Percentiles rank a stretch among this genome's conserved stretches.
These are phyloP conservation scores for Dendrothele bispora DNA, from an alignment of 768 basidiomycete genomes.

Conservation along the genomic window DNA sequence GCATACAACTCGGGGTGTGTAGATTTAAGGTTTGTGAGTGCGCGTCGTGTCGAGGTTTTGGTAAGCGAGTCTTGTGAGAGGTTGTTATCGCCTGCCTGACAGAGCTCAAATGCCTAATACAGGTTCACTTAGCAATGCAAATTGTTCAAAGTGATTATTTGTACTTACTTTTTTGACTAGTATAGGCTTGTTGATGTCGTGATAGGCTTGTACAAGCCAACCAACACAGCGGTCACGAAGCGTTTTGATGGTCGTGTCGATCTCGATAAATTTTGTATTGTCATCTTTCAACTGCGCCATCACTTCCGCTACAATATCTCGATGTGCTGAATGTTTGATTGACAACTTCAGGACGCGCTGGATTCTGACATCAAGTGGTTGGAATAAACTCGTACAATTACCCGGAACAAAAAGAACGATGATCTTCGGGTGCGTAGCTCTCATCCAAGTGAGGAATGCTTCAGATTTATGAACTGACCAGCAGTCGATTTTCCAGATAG, in stretches of 20 bases:
- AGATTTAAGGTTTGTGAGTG: not conserved
- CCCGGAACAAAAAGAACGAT: constrained; percentile 31
- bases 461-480: constrained; percentile 37
- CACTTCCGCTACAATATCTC: constrained; percentile 27
- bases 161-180: constrained; percentile 26
- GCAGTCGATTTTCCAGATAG: constrained; percentile 30
- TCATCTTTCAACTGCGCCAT: constrained; percentile 13
- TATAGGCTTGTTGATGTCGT: constrained; percentile 22
- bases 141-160: not conserved
- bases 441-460: constrained; percentile 34
- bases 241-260: constrained; percentile 20
- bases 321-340: constrained; percentile 19
- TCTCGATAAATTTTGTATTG: constrained; percentile 6
- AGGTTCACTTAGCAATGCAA: not conserved
- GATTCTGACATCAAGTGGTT: constrained; percentile 32
- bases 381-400: constrained; percentile 27
- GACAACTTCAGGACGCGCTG: constrained; percentile 27
- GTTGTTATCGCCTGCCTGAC: not conserved
- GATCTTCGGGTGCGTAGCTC: constrained; percentile 26
- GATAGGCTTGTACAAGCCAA: constrained; percentile 28
- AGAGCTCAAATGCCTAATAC: not conserved
- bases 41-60: not conserved
- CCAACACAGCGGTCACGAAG: constrained; percentile 23
- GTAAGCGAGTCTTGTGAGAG: not conserved
- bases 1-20: not conserved